phyloP scores from a whole-genome alignment of 2,329 filamentous ascomycete species.

The Tolypocladium nubicola region DNA sequence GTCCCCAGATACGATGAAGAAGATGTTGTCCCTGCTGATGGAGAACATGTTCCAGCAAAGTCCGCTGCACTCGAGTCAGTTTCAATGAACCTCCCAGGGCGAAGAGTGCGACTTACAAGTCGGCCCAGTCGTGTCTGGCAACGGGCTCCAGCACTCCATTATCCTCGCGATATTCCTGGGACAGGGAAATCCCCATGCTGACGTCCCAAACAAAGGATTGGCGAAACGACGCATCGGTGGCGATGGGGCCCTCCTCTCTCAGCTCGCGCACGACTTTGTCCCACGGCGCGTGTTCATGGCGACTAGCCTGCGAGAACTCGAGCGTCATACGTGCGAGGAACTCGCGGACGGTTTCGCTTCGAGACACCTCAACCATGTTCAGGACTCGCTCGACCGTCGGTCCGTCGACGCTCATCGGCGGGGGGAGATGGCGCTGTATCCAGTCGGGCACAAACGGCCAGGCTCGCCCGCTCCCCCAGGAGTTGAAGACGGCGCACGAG shows the following conservation, averaged over 20 bases:
- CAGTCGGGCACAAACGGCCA: constrained; percentile 27
- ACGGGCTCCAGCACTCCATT: constrained; percentile 17
- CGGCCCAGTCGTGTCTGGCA: constrained; percentile 25
- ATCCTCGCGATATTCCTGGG: constrained; percentile 5
- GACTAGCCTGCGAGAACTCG: constrained; percentile 14
- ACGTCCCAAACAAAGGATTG: constrained; percentile 29
- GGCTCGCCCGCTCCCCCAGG: constrained; percentile 22
- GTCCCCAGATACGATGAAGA: constrained; percentile 27
- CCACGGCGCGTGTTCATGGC: constrained; percentile 24
- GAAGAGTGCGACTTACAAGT: constrained; percentile 18
- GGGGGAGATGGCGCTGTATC: constrained; percentile 22
- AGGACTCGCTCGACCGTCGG: constrained; percentile 24
- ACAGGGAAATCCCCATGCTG: constrained; percentile 16
- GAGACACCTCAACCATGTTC: constrained; percentile 18
- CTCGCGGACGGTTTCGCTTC: constrained; percentile 13
- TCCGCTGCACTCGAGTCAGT: constrained; percentile 13
- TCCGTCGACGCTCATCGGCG: constrained; percentile 25
- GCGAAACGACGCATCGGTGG: constrained; percentile 21
- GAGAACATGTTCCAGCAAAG: constrained; percentile 28
- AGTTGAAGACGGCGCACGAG: constrained; percentile 20
- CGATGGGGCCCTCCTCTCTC: constrained; percentile 20
- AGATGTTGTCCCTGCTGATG: constrained; percentile 19
- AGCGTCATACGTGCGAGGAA: constrained; percentile 16
- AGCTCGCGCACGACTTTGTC: constrained; percentile 18
- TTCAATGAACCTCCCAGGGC: not conserved